Conservation (phyloP, 805 yeast genomes). For the Clavispora carvajalis region DNA sequence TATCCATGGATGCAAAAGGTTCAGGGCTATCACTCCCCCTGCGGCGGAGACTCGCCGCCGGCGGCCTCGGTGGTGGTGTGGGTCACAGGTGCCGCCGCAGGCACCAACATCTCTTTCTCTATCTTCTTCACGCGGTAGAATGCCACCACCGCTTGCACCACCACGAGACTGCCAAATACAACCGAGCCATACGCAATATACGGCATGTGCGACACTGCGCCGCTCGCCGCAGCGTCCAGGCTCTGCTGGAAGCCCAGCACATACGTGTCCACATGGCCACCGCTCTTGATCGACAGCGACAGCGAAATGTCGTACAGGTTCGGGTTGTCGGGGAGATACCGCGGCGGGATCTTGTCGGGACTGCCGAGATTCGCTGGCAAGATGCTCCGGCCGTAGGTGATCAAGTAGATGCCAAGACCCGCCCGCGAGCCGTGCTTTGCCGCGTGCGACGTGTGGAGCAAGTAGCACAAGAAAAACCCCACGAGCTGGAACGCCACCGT, state of each 20-base stretch:
- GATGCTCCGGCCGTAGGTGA: slow-evolving; percentile 51
- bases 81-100: slow-evolving; percentile 20
- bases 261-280: slow-evolving; percentile 25
- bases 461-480: slow-evolving; percentile 85
- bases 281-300: slow-evolving; percentile 21
- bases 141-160: slow-evolving; percentile 64
- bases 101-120: slow-evolving; percentile 58
- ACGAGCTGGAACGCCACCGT: slow-evolving; percentile 90
- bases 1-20: neutral
- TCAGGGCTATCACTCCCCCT: too few species aligned
- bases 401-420: slow-evolving; percentile 81
- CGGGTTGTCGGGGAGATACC: slow-evolving; percentile 31
- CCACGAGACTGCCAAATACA: slow-evolving; percentile 61
- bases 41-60: neutral
- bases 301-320: slow-evolving; percentile 28
- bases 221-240: slow-evolving; percentile 18
- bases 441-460: slow-evolving; percentile 93
- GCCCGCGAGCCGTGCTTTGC: slow-evolving; percentile 93
- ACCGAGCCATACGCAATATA: slow-evolving; percentile 59
- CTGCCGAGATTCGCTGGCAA: slow-evolving; percentile 38
- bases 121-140: slow-evolving; percentile 70
- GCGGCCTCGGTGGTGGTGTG: slow-evolving; percentile 10
- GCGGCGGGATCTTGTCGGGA: slow-evolving; percentile 28
- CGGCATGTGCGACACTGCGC: slow-evolving; percentile 29
- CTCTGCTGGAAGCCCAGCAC: slow-evolving; percentile 25